Evolutionary conservation across 1,284 basidiomycete genomes (phyloP).

Genomic region (Dichomitus squalens): DNA sequence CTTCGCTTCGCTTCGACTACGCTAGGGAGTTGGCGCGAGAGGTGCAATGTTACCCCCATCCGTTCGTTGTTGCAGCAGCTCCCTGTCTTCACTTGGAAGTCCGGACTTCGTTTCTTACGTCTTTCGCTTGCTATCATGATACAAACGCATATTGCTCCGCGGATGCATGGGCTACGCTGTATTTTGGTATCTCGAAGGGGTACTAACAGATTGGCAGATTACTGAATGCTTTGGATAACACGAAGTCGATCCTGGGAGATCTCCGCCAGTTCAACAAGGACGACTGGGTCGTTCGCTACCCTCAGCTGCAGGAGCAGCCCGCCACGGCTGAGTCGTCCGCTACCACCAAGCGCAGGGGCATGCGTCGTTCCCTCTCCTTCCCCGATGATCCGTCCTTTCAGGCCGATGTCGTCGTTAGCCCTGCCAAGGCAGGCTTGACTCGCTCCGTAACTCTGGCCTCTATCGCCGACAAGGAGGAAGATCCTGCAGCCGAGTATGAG

Average conservation of each 20-base stretch:
- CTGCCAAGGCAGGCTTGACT: conserved; percentile 48
- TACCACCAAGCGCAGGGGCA: conserved; percentile 38
- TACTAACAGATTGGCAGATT: conserved; percentile 50
- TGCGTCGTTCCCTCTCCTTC: conserved; percentile 77
- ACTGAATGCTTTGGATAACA: conserved; percentile 72
- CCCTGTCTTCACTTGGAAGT: too few relatives aligned
- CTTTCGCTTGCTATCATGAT: too few relatives aligned
- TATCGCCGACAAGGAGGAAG: conserved; percentile 46
- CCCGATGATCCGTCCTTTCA: conserved; percentile 75
- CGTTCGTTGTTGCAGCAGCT: too few relatives aligned
- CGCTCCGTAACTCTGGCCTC: conserved; percentile 61
- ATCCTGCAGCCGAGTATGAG: conserved; percentile 27
- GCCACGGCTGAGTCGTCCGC: conserved; percentile 31
- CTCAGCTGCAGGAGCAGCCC: conserved; percentile 56
- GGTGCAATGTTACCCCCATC: too few relatives aligned
- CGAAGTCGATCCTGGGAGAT: conserved; percentile 70
- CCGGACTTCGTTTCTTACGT: too few relatives aligned
- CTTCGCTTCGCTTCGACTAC: too few relatives aligned
- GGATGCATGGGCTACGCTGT: not conserved
- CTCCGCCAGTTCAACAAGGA: conserved; percentile 84
- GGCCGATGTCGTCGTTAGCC: conserved; percentile 67
- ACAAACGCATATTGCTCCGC: too few relatives aligned
- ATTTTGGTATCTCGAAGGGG: not conserved
- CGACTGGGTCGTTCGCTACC: conserved; percentile 88
- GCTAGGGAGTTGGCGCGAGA: too few relatives aligned